Evolutionary conservation across 345 rosid genomes (phyloP), one percentile per base, ranked within the genome.

Genomic region (Arabidopsis thaliana): DNA sequence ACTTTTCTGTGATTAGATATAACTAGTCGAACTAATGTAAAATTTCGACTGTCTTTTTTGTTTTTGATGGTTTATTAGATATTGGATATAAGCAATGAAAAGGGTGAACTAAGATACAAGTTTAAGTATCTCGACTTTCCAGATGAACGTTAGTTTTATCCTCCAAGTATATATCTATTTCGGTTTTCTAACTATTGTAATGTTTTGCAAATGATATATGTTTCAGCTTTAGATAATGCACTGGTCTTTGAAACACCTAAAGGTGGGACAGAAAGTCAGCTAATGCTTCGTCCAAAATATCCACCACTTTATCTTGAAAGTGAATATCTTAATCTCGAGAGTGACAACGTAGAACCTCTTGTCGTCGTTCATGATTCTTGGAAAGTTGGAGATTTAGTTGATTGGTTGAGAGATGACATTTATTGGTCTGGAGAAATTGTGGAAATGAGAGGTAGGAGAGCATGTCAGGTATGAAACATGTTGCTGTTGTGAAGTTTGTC

Each of bases 321-420:
- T 9, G 36, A 76, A 34, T 4, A 10, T 5, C 5, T 5, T 25
- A 69, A 44, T 40, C 22, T 69, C 16, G 6, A 76, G 42, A 0
- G 2, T n/a, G 58, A 61, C 20, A 16, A 16, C 23, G n/a, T 8
- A 10, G 75, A 46, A 53, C 58, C 79, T 23, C 63, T 69, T 36
- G 4, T 69, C 3, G 65, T 62, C 0, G 36, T 32, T 62, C 51
- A 61, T 62, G 59, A 24, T 38, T 34, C 69, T 16, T 77, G 66
- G 71, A 48, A 57, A 40, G 80, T 56, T 13, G 71, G 80, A 10
- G 80, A 77, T 44, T 41, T 70, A 4, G 76, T 77, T 20, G 76
- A 77, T 46, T 70, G 80, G 80, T 7, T 28, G 8, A n/a, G 2
- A n/a, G 53, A 70, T 8, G 50, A 0, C 1, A 56, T 66, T 38